Conservation (phyloP, 306 rosid genomes). For the Amphicarpaea edgeworthii region DNA sequence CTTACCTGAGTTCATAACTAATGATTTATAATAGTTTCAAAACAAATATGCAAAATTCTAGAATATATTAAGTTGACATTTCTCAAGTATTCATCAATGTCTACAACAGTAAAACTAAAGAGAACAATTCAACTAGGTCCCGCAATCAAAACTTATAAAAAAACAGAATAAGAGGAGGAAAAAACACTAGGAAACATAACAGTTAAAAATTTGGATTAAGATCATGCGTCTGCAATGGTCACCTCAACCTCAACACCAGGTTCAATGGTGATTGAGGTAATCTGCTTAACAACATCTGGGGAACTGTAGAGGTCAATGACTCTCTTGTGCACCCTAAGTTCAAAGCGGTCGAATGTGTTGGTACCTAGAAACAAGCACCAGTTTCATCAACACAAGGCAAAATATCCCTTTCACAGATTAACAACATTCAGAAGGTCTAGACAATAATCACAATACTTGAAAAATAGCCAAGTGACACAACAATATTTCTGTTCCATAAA, state of each 20-base stretch:
- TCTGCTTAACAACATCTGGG: conserved; percentile 90
- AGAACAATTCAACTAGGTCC: conserved; percentile 28
- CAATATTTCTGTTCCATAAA: no score
- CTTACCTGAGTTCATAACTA: not conserved
- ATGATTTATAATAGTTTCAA: not conserved
- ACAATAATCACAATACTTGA: not conserved
- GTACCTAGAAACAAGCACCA: conserved; percentile 61
- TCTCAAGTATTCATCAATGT: conserved; percentile 34
- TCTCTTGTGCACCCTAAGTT: conserved; percentile 92
- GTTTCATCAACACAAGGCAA: not conserved
- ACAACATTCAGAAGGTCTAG: not conserved
- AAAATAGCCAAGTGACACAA: not conserved
- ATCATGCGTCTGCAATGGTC: conserved; percentile 76
- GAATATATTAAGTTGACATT: conserved; percentile 18
- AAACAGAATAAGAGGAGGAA: no score
- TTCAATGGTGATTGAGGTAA: conserved; percentile 88
- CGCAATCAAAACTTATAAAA: no score
- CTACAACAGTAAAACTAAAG: conserved; percentile 27
- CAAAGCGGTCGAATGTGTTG: conserved; percentile 91
- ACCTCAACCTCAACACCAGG: conserved; percentile 97
- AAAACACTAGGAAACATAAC: conserved; percentile 5
- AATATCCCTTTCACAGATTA: not conserved
- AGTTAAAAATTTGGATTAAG: not conserved
- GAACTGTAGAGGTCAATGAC: conserved; percentile 94
- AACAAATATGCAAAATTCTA: conserved; percentile 5